These are phyloP conservation scores for Fusarium burgessii DNA, from an alignment of 2,329 filamentous ascomycete species.

Conservation along the genomic window DNA sequence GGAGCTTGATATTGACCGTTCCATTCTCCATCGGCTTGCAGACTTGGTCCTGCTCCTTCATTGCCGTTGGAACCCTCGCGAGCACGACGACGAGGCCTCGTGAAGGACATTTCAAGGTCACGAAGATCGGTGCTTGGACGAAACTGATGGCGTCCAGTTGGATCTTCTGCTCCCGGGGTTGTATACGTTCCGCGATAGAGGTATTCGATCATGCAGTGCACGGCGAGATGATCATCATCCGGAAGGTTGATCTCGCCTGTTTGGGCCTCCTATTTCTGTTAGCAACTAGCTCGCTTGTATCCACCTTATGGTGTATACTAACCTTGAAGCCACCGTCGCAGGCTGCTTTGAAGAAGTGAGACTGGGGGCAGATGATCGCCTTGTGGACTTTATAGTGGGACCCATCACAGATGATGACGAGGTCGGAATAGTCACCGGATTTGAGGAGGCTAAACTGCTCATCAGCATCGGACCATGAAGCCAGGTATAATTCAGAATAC, in stretches of 20 bases:
- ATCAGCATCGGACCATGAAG: fast-evolving
- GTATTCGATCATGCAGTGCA: background rate
- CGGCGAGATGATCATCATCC: fast-evolving
- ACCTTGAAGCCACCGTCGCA: background rate
- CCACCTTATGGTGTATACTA: background rate
- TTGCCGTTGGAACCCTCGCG: too few species aligned
- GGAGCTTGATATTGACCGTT: background rate
- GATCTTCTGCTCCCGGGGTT: background rate
- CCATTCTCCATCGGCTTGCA: too few species aligned
- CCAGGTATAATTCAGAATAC: background rate
- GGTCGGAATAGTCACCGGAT: background rate
- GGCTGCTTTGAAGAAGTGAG: background rate
- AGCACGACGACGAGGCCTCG: too few species aligned
- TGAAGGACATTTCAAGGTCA: too few species aligned
- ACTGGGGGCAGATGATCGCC: background rate
- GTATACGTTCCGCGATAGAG: background rate
- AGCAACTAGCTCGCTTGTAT: too few species aligned
- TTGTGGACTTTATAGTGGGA: background rate
- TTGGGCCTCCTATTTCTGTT: background rate
- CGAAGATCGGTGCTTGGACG: too few species aligned
- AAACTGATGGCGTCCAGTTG: too few species aligned
- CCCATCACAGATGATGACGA: background rate
- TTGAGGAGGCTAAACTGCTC: fast-evolving
- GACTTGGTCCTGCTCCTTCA: too few species aligned
- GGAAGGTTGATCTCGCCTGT: background rate